Base-by-base conservation (phyloP, 345 rosid species). In the Leavenworthia alabamica region DNA sequence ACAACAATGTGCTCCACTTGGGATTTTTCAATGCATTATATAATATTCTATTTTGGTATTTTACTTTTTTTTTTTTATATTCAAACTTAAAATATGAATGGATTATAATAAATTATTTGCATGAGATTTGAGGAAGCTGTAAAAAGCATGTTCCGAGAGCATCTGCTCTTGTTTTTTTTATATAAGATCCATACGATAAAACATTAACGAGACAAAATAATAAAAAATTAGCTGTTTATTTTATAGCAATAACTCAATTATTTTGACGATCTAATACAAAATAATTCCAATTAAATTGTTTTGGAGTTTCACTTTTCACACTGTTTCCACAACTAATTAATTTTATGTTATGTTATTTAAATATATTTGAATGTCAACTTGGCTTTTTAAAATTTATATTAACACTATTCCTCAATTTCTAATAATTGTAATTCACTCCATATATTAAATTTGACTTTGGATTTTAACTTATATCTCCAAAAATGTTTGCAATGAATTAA, bases 91-190 rank as follows among this genome's bases (percentile, higher is more conserved):
- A 7, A 1, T 50, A 12, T 27, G 49, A 31, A 13, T 17, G 51
- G 1, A n/a, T 53, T 24, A 31, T 0, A 44, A 45, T 31, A 23
- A 48, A 62, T 62, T 39, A 71, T 22, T 20, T 56, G 64, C 70
- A 62, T 71, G 64, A 62, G 39, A 48, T 48, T 11, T 56, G 62
- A 20, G 54, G 23, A 71, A 71, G 48, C 62, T 70, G 66, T 64
- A 64, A 60, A 70, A 70, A 57, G 60, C 70, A 71, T 70, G 70
- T 63, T 63, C 36, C 29, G 75, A 68, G 70, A 31, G 35, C 65
- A 41, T 71, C 65, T 64, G 7, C 13, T 40, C 20, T 47, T 54
- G 23, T 53, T 36, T 9, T 36, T 54, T 62, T 23, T 63, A 16
- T 17, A 39, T 53, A 60, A 35, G 24, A 60, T 35, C 32, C 8